Evolutionary conservation across 768 basidiomycete genomes (phyloP), one percentile per base, ranked within the genome.

Genomic region (Xerocomus brunneocitrinus): DNA sequence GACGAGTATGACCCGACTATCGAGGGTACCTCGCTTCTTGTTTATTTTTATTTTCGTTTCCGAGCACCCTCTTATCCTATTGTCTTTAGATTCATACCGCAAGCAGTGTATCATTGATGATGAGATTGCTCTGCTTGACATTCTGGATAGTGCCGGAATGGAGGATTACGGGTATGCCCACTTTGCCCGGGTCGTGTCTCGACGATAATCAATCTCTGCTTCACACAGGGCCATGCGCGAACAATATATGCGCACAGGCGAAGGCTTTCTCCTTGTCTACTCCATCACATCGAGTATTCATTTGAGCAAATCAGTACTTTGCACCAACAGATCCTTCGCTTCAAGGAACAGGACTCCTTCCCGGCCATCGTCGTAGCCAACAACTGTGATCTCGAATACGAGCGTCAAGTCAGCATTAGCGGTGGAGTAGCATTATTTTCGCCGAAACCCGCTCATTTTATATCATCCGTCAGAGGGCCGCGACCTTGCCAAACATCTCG

Each of bases 241-340:
- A 67, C 95, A 98, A 66, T 98, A 97, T 75, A 98, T 98, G 94
- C 85, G 93, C 47, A 93, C 94, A 27, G 95, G 95, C 55, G 95
- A 98, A 72, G 95, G 95, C 8, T 98, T 98, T 79, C 81, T 98
- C 39, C 84, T 98, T 58, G 93, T 98, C 53, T 98, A 98, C 72
- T 93, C 92, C 48, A 98, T 97, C 73, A 97, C 95, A n/a, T 94
- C 93, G 30, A 86, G 95, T 60, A 91, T 70, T 95, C 95, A 41
- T 98, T 98, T 66, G 93, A 97, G 72, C 92, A 98, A 79, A 94
- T 98, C 65, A 87, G 83, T 70, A 89, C 85, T 6, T 97, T 98
- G 82, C 89, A 94, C 65, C 91, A 94, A 66, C 95, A 98, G 67
- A 97, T 98, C 56, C 79, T 94, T 31, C 84, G 95, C 51, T 95